Conservation (phyloP, 2,329 filamentous ascomycete species). For the Trichoderma citrinoviride region DNA sequence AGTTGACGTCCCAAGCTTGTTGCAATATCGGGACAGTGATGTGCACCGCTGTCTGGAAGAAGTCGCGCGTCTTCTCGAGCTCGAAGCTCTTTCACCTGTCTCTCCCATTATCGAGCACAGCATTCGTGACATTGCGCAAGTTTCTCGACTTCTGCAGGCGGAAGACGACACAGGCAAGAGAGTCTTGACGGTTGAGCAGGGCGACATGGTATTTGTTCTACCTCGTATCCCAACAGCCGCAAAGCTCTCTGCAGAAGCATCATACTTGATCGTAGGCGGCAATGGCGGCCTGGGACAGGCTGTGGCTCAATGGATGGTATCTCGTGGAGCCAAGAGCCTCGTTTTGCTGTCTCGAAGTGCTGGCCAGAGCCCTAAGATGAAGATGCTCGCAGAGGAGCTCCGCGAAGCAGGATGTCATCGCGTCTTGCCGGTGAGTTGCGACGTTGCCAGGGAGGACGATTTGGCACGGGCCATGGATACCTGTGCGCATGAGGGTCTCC, state of each 20-base stretch:
- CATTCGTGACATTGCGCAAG: conserved; percentile 10
- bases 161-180: conserved; percentile 28
- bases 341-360: background rate
- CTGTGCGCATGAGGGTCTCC: background rate
- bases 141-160: conserved; percentile 25
- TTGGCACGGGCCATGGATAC: background rate
- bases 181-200: conserved; percentile 17
- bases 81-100: background rate
- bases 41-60: background rate
- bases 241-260: background rate
- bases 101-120: background rate
- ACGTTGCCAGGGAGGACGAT: background rate
- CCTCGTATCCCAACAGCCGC: background rate
- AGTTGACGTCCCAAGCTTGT: background rate
- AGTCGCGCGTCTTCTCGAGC: background rate
- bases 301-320: background rate
- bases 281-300: background rate
- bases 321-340: background rate
- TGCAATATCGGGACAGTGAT: background rate
- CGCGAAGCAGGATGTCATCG: background rate
- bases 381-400: background rate
- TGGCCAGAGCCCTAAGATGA: background rate
- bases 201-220: conserved; percentile 4
- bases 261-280: background rate
- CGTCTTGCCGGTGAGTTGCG: background rate